phyloP scores from a whole-genome alignment of 2,329 filamentous ascomycete species.

The Botrytis pseudocinerea region DNA sequence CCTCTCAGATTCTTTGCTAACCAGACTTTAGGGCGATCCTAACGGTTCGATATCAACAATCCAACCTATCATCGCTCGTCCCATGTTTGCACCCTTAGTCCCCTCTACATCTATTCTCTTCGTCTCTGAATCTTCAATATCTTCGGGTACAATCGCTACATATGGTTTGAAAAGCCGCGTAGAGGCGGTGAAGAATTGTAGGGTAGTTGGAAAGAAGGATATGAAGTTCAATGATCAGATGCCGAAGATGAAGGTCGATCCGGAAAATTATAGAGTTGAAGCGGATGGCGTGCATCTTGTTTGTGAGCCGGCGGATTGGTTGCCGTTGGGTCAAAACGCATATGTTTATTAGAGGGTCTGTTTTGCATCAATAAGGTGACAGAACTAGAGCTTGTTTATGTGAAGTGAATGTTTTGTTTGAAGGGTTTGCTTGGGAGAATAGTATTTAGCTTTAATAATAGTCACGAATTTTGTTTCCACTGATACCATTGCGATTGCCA shows the following conservation, averaged over 20 bases:
- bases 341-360: constrained; percentile 66
- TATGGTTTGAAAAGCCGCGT: constrained; percentile 80
- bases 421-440: not conserved
- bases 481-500: not conserved
- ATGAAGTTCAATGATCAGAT: constrained; percentile 87
- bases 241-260: constrained; percentile 88
- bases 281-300: constrained; percentile 75
- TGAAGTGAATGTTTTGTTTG: not conserved
- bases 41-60: constrained; percentile 86
- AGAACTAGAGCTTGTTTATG: not conserved
- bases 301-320: constrained; percentile 67
- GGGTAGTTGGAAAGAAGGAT: constrained; percentile 75
- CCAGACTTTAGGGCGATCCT: constrained; percentile 63
- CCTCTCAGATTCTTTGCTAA: constrained; percentile 5
- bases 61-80: constrained; percentile 78
- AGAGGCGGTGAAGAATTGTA: constrained; percentile 75
- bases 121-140: constrained; percentile 72
- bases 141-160: constrained; percentile 62
- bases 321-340: constrained; percentile 77
- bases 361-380: not conserved
- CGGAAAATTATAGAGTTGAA: constrained; percentile 85
- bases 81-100: constrained; percentile 80
- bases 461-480: not conserved
- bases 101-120: constrained; percentile 77
- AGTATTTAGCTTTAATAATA: not conserved